A percentile compares a stretch with the other conserved stretches of the same genome.
Conservation (phyloP, 1,139 yeast genomes). For the Sugiyamaella xylanicola region DNA sequence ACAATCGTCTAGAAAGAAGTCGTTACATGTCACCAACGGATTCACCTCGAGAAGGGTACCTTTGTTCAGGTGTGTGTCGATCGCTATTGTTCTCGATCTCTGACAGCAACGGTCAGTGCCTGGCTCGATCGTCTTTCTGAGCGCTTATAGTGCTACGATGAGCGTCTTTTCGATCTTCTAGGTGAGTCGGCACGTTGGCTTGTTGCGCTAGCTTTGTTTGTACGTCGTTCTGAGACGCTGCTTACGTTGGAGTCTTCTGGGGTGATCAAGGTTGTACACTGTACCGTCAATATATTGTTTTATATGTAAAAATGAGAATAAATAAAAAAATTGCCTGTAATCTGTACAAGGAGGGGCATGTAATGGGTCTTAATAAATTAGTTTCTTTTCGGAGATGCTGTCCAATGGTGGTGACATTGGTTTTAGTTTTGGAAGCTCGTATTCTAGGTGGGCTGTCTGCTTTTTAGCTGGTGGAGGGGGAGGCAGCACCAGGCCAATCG, state of each 20-base stretch:
- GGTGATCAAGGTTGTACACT: no score
- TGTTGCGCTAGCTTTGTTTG: no score
- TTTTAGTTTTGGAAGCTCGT: constrained; percentile 27
- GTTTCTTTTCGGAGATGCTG: constrained; percentile 9
- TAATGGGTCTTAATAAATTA: constrained; percentile 8
- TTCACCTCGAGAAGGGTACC: no score
- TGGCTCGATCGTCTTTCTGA: neutral
- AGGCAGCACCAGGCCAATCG: constrained; percentile 28
- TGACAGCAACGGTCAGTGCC: neutral
- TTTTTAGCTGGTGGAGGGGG: constrained; percentile 24
- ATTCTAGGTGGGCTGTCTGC: constrained; percentile 24
- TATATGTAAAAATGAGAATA: neutral
- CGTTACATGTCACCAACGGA: no score
- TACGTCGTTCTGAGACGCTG: no score
- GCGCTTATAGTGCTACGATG: neutral
- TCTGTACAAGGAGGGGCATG: neutral
- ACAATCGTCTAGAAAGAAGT: no score
- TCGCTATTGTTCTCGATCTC: neutral
- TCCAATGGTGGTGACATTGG: constrained; percentile 17
- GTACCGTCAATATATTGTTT: neutral
- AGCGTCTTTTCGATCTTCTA: no score
- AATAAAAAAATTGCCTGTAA: neutral
- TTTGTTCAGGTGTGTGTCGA: neutral
- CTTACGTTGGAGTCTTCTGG: neutral
- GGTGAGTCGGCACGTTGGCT: no score